Percentiles rank a stretch among this genome's conserved stretches.
These are phyloP conservation scores for Aureobasidium leucospermi DNA, from an alignment of 2,329 filamentous ascomycete genomes.

Conservation along the genomic window DNA sequence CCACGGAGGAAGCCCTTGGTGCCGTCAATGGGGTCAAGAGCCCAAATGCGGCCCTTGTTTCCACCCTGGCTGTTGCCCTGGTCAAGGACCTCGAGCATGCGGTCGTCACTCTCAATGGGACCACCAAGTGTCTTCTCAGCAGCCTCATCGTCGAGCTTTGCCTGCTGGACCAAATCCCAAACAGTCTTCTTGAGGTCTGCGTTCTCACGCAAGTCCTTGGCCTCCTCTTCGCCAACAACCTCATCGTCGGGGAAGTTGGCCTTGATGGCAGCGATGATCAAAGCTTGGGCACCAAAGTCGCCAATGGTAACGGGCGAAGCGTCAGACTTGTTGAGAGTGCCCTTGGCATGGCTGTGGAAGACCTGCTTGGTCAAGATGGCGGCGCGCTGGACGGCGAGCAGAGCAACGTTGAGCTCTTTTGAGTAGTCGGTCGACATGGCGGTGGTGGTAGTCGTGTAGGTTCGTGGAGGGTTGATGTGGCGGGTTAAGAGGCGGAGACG, in stretches of 20 bases:
- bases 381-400: slow-evolving; percentile 82
- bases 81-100: slow-evolving; percentile 54
- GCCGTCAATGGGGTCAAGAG: slow-evolving; percentile 93
- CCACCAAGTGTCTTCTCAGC: slow-evolving; percentile 65
- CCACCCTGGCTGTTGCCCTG: slow-evolving; percentile 63
- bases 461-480: slow-evolving; percentile 21
- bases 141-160: slow-evolving; percentile 58
- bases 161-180: slow-evolving; percentile 73
- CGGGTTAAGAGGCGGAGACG: slow-evolving; percentile 34
- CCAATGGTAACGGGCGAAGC: slow-evolving; percentile 95
- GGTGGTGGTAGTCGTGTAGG: slow-evolving; percentile 19
- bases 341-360: slow-evolving; percentile 85
- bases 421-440: slow-evolving; percentile 51
- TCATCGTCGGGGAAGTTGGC: slow-evolving; percentile 85
- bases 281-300: slow-evolving; percentile 93
- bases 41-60: slow-evolving; percentile 75
- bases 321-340: slow-evolving; percentile 89
- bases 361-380: slow-evolving; percentile 68
- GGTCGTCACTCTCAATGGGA: slow-evolving; percentile 56
- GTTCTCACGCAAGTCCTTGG: slow-evolving; percentile 68
- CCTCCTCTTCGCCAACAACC: slow-evolving; percentile 94
- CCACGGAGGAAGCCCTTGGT: slow-evolving; percentile 96
- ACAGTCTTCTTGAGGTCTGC: slow-evolving; percentile 63
- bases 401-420: slow-evolving; percentile 73
- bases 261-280: slow-evolving; percentile 86